phyloP scores from a whole-genome alignment of 2,329 filamentous ascomycete species.

The Penicillium decumbens region DNA sequence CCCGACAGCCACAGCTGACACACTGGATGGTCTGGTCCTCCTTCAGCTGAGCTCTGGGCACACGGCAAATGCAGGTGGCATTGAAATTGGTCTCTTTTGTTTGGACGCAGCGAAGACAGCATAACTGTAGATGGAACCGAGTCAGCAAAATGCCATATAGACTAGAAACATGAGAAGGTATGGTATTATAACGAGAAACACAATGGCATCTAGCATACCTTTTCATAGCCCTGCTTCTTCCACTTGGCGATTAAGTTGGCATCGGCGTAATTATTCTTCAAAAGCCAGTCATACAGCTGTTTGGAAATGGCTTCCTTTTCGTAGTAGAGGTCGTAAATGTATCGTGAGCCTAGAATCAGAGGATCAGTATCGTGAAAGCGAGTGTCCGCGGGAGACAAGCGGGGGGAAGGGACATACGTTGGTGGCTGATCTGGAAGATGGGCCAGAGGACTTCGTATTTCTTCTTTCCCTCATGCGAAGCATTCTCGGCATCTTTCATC shows the following conservation, averaged over 20 bases:
- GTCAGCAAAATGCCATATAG: constrained; percentile 1
- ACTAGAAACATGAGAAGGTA: background rate
- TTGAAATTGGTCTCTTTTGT: constrained; percentile 99
- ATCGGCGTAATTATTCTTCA: constrained; percentile 96
- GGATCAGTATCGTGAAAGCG: constrained; percentile 2
- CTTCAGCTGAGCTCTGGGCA: constrained; percentile 85
- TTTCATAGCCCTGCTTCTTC: constrained; percentile 99
- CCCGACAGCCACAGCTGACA: constrained; percentile 88
- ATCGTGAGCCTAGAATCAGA: constrained; percentile 57
- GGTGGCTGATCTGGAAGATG: constrained; percentile 94
- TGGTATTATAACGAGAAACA: background rate
- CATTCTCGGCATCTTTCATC: constrained; percentile 80
- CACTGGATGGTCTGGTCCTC: constrained; percentile 88
- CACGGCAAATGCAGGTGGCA: constrained; percentile 92
- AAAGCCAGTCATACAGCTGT: constrained; percentile 86
- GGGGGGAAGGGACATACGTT: constrained; percentile 54
- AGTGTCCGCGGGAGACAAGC: background rate
- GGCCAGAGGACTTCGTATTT: constrained; percentile 94
- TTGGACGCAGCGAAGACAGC: constrained; percentile 92
- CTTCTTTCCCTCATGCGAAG: constrained; percentile 70
- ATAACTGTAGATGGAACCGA: constrained; percentile 56
- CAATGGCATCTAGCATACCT: constrained; percentile 52
- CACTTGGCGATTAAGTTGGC: constrained; percentile 96
- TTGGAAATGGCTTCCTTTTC: constrained; percentile 94
- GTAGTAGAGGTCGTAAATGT: constrained; percentile 97